phyloP scores from a whole-genome alignment of 176 grass and related monocot species.

The Tillandsia leiboldiana region DNA sequence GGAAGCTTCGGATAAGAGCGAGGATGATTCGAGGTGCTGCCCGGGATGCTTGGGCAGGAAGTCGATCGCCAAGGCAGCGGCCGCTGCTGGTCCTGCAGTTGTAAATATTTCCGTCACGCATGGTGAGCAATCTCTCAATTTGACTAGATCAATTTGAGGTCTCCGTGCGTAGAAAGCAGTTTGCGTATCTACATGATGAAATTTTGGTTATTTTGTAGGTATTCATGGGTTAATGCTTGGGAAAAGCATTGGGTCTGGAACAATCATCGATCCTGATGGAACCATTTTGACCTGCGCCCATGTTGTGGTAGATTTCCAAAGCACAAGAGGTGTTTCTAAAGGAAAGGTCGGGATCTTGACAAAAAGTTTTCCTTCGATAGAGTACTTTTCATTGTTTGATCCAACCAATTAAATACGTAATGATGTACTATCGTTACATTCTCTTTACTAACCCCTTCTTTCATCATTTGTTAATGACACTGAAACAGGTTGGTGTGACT shows the following conservation, averaged over 20 bases:
- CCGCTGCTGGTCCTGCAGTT: constrained; percentile 57
- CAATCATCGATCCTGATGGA: constrained; percentile 80
- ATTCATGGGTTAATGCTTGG: constrained; percentile 29
- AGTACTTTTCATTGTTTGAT: background rate
- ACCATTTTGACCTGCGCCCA: constrained; percentile 88
- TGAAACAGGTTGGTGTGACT: constrained; percentile 64
- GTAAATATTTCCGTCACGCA: constrained; percentile 55
- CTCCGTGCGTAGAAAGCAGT: background rate
- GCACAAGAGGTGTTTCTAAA: constrained; percentile 21
- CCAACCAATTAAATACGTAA: background rate
- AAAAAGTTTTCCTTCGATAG: background rate
- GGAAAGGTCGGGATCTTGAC: constrained; percentile 38
- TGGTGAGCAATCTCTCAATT: constrained; percentile 26
- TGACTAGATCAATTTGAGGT: background rate
- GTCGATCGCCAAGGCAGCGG: constrained; percentile 64
- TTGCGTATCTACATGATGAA: background rate
- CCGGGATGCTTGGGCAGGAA: constrained; percentile 46
- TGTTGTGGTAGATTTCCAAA: constrained; percentile 47
- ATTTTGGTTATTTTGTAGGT: constrained; percentile 35
- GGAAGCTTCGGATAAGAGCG: constrained; percentile 23
- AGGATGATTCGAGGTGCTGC: constrained; percentile 43
- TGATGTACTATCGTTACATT: background rate
- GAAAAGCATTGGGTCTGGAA: constrained; percentile 63
- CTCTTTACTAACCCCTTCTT: background rate
- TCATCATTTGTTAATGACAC: background rate